phyloP scores from a whole-genome alignment of 148 eudicot genomes.

The Tetragonia tetragonoides region DNA sequence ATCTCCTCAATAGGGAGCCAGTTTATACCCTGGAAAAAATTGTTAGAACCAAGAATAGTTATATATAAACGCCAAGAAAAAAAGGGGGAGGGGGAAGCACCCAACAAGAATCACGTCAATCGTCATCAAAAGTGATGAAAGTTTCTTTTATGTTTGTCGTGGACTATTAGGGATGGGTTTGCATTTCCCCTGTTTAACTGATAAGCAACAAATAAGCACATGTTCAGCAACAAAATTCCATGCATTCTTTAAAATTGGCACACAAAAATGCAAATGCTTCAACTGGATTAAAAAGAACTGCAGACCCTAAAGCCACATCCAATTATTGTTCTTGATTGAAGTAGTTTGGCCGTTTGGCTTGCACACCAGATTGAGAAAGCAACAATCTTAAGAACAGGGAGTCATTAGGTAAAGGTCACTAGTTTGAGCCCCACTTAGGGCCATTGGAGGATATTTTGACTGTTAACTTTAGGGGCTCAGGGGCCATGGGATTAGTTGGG shows the following conservation, averaged over 20 bases:
- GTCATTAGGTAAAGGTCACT: not conserved
- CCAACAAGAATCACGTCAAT: no score
- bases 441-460: no score
- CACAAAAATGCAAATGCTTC: not conserved
- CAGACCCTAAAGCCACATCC: not conserved
- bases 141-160: not conserved
- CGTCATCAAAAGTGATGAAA: no score
- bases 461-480: no score
- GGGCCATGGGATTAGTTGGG: no score
- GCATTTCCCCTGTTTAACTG: not conserved
- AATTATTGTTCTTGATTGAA: not conserved
- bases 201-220: conserved; percentile 1
- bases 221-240: not conserved
- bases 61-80: not conserved
- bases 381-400: not conserved
- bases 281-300: not conserved
- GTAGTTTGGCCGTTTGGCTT: not conserved
- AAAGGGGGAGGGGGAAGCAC: no score
- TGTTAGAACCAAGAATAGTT: conserved; percentile 6
- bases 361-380: not conserved
- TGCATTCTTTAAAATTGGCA: not conserved
- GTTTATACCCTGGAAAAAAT: conserved; percentile 26
- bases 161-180: not conserved
- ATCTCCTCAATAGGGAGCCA: conserved; percentile 28
- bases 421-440: no score